Evolutionary conservation across 768 basidiomycete species (phyloP), one percentile per base, ranked within the genome.

Genomic region (Pholiota conissans): DNA sequence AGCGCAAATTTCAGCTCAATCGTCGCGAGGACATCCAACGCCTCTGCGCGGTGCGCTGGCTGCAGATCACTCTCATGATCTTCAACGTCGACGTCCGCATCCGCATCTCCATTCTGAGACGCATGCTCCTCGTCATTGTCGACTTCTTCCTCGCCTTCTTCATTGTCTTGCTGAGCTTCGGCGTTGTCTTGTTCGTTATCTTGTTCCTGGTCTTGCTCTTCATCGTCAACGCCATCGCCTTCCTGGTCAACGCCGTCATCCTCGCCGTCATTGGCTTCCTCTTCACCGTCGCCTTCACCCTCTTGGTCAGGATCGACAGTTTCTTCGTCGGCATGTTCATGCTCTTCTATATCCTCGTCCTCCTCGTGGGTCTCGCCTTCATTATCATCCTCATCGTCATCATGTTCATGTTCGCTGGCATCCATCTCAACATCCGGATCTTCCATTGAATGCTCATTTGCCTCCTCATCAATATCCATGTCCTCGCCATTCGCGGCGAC

Each of bases 1-100:
- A 90, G 73, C 0, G 95, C 95, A 71, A 95, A 97, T 66, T 91
- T 93, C 73, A 98, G 84, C 68, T 99, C 96, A 63, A 99, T 95
- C 45, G 79, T 82, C 3, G 95, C 89, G 6, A 98, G 76, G 0
- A 89, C 88, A 57, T 95, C 93, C 56, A 98, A 80, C 0, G 94
- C 94, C 65, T 96, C 94, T 3, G 87, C 87, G 20, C 92, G 81
- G 69, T 92, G 90, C 0, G 88, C 89, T 45, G 89, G 89, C 58
- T 91, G 90, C 53, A 91, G 73, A 59, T 94, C 93, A 20, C 65
- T 67, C 48, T 74, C 73, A 39, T 68, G 66, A 35, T 72, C 71
- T n/a, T 73, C 71, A 24, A 65, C 54, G 26, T 73, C 73, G 47
- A 65, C 69, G 11, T 73, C 63, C 16, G 48, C 69, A 13, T 73